Base-by-base conservation (phyloP, 169 alveolate genomes). In the Hepatocystis sp. region DNA sequence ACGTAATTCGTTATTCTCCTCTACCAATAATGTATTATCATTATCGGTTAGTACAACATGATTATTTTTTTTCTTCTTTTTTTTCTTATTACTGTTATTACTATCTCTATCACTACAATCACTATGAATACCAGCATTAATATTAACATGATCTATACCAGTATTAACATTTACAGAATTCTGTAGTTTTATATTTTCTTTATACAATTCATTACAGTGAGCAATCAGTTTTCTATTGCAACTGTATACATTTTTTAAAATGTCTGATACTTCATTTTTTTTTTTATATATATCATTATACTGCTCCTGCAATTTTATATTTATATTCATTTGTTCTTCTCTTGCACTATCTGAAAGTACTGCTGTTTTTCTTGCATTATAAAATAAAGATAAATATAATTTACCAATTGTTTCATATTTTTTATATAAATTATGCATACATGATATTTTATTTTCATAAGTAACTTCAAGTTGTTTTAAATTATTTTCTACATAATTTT, bases 1-100 rank as follows among this genome's bases (percentile, higher is more conserved):
- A 21, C 95, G 78, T 17, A 92, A 76, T 47, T 67, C 92, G 19
- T 81, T 90, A 51, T 91, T 91, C 66, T 92, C 95, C 19, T 66
- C 92, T 51, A 66, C 47, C 4, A 92, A 63, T 52, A 68, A 19
- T 28, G 52, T 44, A n/a, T 23, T 66, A 19, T 66, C 85, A 17
- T 47, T 36, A 1, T 52, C 32, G 4, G 1, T n/a, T n/a, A n/a
- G n/a, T n/a, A n/a, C n/a, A n/a, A n/a, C 67, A 0, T 19, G 7
- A 23, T 55, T 51, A 7, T 47, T 68, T 1, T 40, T 53, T 11
- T 2, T 1, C 51, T 1, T 15, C 19, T 44, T 4, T 10, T 25
- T 55, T 21, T 52, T 51, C 15, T 13, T 40, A 15, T n/a, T n/a
- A n/a, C n/a, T n/a, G n/a, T n/a, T n/a, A n/a, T n/a, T n/a, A n/a